Percentiles rank a stretch among this genome's conserved stretches.
Evolutionary conservation across 352 stramenopile species (phyloP).

Genomic region (Globisporangium nunn): DNA sequence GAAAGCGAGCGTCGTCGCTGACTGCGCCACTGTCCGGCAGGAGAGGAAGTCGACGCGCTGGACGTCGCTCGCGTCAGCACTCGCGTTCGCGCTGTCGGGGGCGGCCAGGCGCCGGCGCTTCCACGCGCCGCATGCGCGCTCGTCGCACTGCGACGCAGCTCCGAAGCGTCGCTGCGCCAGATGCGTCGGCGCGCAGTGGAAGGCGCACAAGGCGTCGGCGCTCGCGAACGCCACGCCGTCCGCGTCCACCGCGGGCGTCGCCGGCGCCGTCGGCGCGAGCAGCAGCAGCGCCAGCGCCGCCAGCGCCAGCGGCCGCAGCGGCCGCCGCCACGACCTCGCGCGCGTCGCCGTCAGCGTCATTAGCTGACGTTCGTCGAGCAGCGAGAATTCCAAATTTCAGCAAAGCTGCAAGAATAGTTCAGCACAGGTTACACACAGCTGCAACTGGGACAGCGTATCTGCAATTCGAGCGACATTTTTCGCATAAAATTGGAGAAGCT

Average conservation of each 20-base stretch:
- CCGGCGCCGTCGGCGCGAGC: too few relatives aligned
- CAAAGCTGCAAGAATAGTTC: too few relatives aligned
- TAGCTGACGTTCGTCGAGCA: too few relatives aligned
- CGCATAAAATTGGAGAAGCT: too few relatives aligned
- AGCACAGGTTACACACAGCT: too few relatives aligned
- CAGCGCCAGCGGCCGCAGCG: too few relatives aligned
- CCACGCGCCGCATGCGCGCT: slow-evolving; percentile 16
- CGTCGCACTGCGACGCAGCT: slow-evolving; percentile 10
- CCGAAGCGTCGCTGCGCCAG: slow-evolving; percentile 9
- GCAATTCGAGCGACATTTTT: too few relatives aligned
- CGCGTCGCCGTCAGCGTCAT: too few relatives aligned
- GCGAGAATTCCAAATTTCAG: too few relatives aligned
- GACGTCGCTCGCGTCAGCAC: not conserved
- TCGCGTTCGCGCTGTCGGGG: not conserved
- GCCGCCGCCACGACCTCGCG: too few relatives aligned
- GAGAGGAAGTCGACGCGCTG: slow-evolving; percentile 28
- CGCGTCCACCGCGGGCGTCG: slow-evolving; percentile 13
- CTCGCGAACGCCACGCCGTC: slow-evolving; percentile 38
- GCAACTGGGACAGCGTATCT: too few relatives aligned
- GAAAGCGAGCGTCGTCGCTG: slow-evolving; percentile 31
- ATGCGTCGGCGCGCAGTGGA: slow-evolving; percentile 42
- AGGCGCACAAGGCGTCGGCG: slow-evolving; percentile 37
- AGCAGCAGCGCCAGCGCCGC: too few relatives aligned
- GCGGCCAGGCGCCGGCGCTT: slow-evolving; percentile 6
- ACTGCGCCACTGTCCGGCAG: slow-evolving; percentile 28